Percentiles rank a stretch among this genome's conserved stretches.
phyloP scores from a whole-genome alignment of 306 rosid genomes.

The Rosa persica region DNA sequence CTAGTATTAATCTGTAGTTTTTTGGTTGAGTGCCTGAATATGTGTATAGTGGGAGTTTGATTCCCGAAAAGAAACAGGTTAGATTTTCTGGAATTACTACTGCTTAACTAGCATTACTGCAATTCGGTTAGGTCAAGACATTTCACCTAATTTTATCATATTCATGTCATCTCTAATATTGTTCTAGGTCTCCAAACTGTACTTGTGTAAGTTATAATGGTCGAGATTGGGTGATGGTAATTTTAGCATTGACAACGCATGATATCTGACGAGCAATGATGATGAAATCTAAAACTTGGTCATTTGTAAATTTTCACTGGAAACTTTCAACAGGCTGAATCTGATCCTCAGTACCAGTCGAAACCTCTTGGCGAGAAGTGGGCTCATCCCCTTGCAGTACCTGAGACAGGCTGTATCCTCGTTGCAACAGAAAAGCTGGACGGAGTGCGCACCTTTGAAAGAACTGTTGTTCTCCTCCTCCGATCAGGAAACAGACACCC shows the following conservation, averaged over 20 bases:
- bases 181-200: background rate
- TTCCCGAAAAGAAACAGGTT: background rate
- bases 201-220: conserved; percentile 2
- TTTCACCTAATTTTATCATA: background rate
- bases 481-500: conserved; percentile 89
- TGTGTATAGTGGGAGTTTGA: background rate
- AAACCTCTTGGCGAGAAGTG: conserved; percentile 68
- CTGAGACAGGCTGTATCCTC: conserved; percentile 95
- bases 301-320: conserved; percentile 1
- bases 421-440: conserved; percentile 96
- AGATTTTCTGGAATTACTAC: background rate
- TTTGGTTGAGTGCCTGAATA: background rate
- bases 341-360: conserved; percentile 47
- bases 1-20: background rate
- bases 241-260: conserved; percentile 4
- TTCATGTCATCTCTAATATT: background rate
- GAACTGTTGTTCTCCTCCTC: conserved; percentile 89
- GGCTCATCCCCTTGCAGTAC: conserved; percentile 94
- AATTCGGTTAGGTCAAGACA: background rate
- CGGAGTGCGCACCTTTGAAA: conserved; percentile 84
- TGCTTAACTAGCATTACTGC: background rate
- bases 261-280: conserved; percentile 19
- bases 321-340: conserved; percentile 59
- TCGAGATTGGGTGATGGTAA: background rate
- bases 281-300: conserved; percentile 10